A percentile compares a stretch with the other conserved stretches of the same genome.
Evolutionary conservation across 768 basidiomycete species (phyloP).

Genomic region (Auriscalpium orientale): DNA sequence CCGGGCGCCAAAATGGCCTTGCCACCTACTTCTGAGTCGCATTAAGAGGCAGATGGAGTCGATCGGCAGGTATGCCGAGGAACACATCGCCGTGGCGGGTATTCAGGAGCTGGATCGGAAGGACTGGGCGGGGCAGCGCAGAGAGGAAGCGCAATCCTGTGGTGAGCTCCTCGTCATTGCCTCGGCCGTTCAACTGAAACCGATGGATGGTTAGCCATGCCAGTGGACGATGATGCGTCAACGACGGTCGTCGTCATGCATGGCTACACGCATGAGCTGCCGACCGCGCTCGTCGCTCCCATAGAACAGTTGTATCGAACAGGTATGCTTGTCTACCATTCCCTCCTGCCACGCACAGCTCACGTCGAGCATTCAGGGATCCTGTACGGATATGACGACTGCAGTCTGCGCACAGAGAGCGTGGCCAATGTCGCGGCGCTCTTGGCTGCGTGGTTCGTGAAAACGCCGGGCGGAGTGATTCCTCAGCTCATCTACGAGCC

Average conservation of each 20-base stretch:
- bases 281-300: constrained; percentile 32
- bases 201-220: too few species aligned
- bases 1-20: too few species aligned
- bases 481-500: constrained; percentile 33
- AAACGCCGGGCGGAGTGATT: constrained; percentile 35
- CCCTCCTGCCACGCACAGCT: neutral
- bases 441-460: constrained; percentile 40
- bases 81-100: too few species aligned
- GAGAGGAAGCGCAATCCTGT: too few species aligned
- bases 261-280: constrained; percentile 31
- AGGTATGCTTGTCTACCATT: constrained; percentile 18
- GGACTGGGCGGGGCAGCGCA: too few species aligned
- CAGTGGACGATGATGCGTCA: constrained; percentile 17
- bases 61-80: too few species aligned
- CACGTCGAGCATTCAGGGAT: constrained; percentile 25
- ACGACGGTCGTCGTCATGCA: constrained; percentile 27
- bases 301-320: constrained; percentile 43
- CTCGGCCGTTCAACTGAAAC: too few species aligned
- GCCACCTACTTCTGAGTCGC: too few species aligned
- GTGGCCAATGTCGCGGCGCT: constrained; percentile 39
- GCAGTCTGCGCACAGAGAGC: constrained; percentile 16
- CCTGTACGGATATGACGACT: constrained; percentile 21
- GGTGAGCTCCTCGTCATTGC: too few species aligned
- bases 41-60: too few species aligned
- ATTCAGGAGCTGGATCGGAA: too few species aligned